phyloP scores from a whole-genome alignment of 768 basidiomycete species.

The Tricholoma sp. region DNA sequence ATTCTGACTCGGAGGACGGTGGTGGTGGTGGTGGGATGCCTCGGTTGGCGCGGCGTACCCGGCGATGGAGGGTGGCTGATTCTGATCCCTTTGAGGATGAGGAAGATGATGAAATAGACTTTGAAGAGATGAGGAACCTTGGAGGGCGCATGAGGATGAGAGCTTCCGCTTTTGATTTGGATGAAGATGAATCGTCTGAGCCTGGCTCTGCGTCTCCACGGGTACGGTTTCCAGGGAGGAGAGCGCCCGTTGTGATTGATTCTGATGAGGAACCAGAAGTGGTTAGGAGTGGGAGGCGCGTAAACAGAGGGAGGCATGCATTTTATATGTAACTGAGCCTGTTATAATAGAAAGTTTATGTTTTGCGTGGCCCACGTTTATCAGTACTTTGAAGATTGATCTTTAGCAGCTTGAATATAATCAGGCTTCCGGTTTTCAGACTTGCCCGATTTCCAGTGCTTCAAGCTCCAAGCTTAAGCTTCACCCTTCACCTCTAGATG shows the following conservation, averaged over 20 bases:
- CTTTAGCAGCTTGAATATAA: too few species aligned
- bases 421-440: too few species aligned
- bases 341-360: background rate
- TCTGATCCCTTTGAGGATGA: constrained; percentile 1
- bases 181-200: background rate
- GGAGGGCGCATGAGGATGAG: background rate
- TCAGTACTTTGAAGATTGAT: too few species aligned
- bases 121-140: background rate
- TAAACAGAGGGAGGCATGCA: background rate
- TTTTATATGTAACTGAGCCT: too few species aligned
- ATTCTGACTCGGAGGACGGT: background rate
- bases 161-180: background rate
- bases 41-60: background rate
- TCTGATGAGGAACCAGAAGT: constrained; percentile 3
- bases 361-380: background rate
- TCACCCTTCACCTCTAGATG: too few species aligned
- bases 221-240: background rate
- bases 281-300: background rate
- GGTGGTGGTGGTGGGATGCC: background rate
- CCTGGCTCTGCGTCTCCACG: background rate
- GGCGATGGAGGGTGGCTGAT: background rate
- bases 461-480: too few species aligned
- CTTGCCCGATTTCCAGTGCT: too few species aligned
- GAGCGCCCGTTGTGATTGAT: background rate
- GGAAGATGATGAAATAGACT: background rate